phyloP scores from a whole-genome alignment of 106 monocot species.

The Platanthera zijinensis region DNA sequence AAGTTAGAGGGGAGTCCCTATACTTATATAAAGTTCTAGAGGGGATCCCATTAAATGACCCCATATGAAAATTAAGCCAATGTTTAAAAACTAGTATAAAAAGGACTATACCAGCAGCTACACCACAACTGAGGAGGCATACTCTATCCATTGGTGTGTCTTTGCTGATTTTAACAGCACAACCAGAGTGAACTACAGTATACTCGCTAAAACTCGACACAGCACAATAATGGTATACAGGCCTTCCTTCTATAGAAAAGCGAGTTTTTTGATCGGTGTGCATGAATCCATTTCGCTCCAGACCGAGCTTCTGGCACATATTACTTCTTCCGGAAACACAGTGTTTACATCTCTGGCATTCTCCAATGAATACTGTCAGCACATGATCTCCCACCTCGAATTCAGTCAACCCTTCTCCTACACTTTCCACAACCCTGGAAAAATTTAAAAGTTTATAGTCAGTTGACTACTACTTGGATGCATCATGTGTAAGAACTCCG shows the following conservation, averaged over 20 bases:
- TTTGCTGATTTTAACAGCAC: slow-evolving; percentile 74
- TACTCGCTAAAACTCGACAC: slow-evolving; percentile 97
- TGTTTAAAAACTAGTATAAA: neutral
- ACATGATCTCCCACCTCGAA: slow-evolving; percentile 82
- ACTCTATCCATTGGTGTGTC: slow-evolving; percentile 63
- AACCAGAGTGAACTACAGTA: slow-evolving; percentile 89
- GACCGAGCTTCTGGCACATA: slow-evolving; percentile 69
- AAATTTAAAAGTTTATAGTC: neutral
- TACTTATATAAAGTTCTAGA: no score
- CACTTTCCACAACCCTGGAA: slow-evolving; percentile 76
- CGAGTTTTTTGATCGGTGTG: slow-evolving; percentile 80
- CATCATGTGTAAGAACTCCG: neutral
- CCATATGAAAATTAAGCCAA: neutral
- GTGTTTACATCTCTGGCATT: slow-evolving; percentile 72
- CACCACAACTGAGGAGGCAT: slow-evolving; percentile 91
- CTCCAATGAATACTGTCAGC: slow-evolving; percentile 81
- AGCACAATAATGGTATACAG: slow-evolving; percentile 88
- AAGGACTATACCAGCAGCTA: slow-evolving; percentile 55
- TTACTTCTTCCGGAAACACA: slow-evolving; percentile 80
- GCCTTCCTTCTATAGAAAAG: slow-evolving; percentile 67
- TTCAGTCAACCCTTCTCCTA: slow-evolving; percentile 76
- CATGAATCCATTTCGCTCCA: slow-evolving; percentile 91
- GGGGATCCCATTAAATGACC: neutral
- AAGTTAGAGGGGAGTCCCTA: no score
- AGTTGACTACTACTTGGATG: neutral